These are phyloP conservation scores for Blechomonas ayalai DNA, from an alignment of 208 protist species.

Conservation along the genomic window DNA sequence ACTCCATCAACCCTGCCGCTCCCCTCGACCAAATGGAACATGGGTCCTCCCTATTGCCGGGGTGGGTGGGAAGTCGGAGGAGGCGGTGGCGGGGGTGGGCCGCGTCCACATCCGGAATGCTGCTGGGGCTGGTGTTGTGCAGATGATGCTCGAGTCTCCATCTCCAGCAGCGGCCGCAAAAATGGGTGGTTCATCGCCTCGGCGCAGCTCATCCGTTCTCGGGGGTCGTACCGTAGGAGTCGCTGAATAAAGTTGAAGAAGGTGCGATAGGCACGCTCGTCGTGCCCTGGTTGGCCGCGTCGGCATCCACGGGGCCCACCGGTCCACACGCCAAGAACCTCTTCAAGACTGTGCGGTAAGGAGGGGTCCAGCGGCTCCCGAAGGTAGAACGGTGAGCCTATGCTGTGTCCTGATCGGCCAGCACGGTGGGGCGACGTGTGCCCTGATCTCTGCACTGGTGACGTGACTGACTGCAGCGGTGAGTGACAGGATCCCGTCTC, in stretches of 20 bases:
- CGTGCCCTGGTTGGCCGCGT: constrained; percentile 61
- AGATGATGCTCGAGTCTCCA: constrained; percentile 10
- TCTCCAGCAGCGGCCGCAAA: constrained; percentile 29
- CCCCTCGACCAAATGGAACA: no score
- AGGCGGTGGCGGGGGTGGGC: not conserved
- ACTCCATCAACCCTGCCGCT: no score
- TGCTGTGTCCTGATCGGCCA: no score
- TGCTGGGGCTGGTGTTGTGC: constrained; percentile 4
- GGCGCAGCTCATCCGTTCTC: constrained; percentile 52
- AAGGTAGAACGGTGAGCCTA: no score
- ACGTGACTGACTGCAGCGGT: no score
- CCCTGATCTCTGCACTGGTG: no score
- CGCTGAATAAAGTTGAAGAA: constrained; percentile 76
- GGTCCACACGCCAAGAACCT: constrained; percentile 62
- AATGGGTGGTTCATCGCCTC: constrained; percentile 78
- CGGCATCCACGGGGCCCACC: constrained; percentile 79
- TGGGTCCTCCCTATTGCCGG: no score
- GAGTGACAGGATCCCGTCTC: no score
- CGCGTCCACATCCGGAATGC: constrained; percentile 3
- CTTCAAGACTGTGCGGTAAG: no score
- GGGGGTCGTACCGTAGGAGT: constrained; percentile 74
- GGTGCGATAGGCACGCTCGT: constrained; percentile 39
- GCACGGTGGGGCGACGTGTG: no score
- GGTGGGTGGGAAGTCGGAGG: not conserved
- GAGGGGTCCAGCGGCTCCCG: no score